phyloP scores from a whole-genome alignment of 441 rosid genomes.

The Adansonia madagascariensis region DNA sequence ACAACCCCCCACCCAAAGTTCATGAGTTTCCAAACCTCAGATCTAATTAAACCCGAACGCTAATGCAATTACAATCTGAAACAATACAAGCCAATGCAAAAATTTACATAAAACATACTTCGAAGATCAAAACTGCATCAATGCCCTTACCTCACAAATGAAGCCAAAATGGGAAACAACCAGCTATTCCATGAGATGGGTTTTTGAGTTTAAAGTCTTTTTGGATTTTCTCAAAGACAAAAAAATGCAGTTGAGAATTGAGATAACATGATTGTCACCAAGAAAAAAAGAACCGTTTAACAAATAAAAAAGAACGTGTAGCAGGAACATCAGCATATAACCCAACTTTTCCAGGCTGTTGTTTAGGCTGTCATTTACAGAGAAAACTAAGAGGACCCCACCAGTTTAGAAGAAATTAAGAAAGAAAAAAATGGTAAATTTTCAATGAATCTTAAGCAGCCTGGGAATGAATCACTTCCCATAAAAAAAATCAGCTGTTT shows the following conservation, averaged over 20 bases:
- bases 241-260: constrained; percentile 29
- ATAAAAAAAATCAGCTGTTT: constrained; percentile 30
- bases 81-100: constrained; percentile 8
- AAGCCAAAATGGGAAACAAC: constrained; percentile 29
- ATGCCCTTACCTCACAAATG: constrained; percentile 40
- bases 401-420: constrained; percentile 20
- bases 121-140: constrained; percentile 31
- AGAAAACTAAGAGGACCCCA: constrained; percentile 41
- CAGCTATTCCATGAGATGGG: constrained; percentile 16
- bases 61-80: constrained; percentile 15
- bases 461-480: constrained; percentile 16
- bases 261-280: constrained; percentile 34
- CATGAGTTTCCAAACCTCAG: constrained; percentile 27
- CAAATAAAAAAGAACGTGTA: constrained; percentile 17
- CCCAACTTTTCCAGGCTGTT: constrained; percentile 73
- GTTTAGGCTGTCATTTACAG: constrained; percentile 55
- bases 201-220: constrained; percentile 4
- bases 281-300: constrained; percentile 24
- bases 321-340: constrained; percentile 13
- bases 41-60: constrained; percentile 42
- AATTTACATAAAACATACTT: not conserved
- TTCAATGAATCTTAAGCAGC: constrained; percentile 16
- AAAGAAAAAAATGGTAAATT: not conserved
- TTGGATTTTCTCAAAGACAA: constrained; percentile 20
- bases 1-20: constrained; percentile 22